Conservation (phyloP, 176 grass and related monocot species). For the Phoenix dactylifera region DNA sequence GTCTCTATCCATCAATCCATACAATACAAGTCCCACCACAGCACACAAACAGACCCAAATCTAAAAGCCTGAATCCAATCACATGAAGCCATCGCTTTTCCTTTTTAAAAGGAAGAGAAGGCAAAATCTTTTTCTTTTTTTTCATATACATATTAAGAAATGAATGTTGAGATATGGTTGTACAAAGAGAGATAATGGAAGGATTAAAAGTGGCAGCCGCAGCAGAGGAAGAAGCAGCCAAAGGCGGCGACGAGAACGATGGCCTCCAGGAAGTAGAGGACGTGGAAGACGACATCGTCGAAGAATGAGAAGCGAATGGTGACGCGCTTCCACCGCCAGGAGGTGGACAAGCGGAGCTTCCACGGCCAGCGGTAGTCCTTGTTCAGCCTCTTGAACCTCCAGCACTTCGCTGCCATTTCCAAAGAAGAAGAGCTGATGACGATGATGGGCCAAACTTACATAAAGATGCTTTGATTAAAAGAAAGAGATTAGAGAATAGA, state of each 20-base stretch:
- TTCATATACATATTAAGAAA: constrained; percentile 9
- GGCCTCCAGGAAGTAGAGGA: constrained; percentile 77
- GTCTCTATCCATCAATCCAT: no score
- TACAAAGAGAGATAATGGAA: not conserved
- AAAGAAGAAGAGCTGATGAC: not conserved
- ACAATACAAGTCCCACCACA: not conserved
- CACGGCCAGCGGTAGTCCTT: constrained; percentile 5
- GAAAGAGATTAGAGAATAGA: no score
- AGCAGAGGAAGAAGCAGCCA: constrained; percentile 90
- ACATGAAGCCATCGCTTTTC: not conserved
- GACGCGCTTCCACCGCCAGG: constrained; percentile 6
- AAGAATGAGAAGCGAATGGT: constrained; percentile 23
- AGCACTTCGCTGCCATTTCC: not conserved
- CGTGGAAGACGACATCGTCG: constrained; percentile 47
- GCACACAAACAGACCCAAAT: not conserved
- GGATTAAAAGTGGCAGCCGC: constrained; percentile 54
- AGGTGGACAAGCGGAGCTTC: constrained; percentile 3
- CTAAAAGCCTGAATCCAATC: not conserved
- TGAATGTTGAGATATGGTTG: not conserved
- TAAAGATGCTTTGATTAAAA: no score
- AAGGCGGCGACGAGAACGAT: constrained; percentile 70
- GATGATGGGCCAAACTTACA: no score
- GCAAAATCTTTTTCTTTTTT: not conserved
- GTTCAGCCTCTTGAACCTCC: constrained; percentile 31
- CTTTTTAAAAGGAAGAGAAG: no score